Base-by-base conservation (phyloP, 495 filamentous ascomycete species). In the Trichoderma reesei region DNA sequence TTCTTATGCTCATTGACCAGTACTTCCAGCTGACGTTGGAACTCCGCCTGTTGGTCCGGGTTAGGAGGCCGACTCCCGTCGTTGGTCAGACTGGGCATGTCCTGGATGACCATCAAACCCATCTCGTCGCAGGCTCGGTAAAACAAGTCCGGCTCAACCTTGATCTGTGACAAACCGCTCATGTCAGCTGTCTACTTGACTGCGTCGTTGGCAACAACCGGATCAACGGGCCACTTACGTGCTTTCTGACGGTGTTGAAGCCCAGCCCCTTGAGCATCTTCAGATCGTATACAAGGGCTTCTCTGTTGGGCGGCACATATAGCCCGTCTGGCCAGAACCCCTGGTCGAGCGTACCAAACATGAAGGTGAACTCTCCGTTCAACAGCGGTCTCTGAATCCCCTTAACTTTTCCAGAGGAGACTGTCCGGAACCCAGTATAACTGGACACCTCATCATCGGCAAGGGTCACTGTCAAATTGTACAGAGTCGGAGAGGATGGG, bases 281-380 rank as follows among this genome's bases (percentile, higher is more conserved):
- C 3, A 89, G 69, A 71, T 89, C 86, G 59, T 78, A 88, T 1
- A 83, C 74, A 86, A 89, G 87, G 0, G 86, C 86, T 63, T 88
- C 84, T 2, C 72, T 69, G 20, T 75, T 86, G 0, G 86, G 86
- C 0, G 86, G 80, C 0, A 78, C 75, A 66, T 88, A 82, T 31
- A 88, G 72, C 0, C 86, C 86, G 67, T 89, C 86, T 0, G 86
- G 86, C 86, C 85, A 89, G 71, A 79, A 88, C 3, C 86, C 86
- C 66, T 89, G 85, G 62, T 89, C 86, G 3, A 89, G 74, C 0
- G 86, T 87, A 13, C 85, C 85, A 61, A 89, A 87, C 66, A 80
- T 77, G 72, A 88, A 88, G 10, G 82, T 73, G 61, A 86, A 86
- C 65, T 88, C 76, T 20, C 84, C 85, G 66, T 88, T 88, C 54